These are phyloP conservation scores for Cercospora sojina DNA, from an alignment of 2,329 filamentous ascomycete genomes.

Conservation along the genomic window DNA sequence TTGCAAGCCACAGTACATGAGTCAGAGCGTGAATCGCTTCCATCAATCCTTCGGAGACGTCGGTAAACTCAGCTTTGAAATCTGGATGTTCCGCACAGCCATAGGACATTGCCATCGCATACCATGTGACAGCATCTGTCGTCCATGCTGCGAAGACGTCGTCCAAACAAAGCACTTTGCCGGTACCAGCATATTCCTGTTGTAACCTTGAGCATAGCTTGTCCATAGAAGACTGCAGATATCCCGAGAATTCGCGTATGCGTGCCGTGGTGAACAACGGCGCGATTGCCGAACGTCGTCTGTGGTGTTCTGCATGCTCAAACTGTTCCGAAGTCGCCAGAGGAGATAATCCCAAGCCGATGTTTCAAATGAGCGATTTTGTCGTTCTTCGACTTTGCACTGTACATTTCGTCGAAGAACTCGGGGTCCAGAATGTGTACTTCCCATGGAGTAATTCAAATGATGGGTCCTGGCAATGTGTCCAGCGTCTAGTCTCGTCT, in stretches of 20 bases:
- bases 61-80: background rate
- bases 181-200: background rate
- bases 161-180: slow-evolving; percentile 1
- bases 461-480: slow-evolving; percentile 32
- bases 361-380: background rate
- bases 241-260: background rate
- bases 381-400: slow-evolving; percentile 1
- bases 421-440: slow-evolving; percentile 40
- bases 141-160: slow-evolving; percentile 1
- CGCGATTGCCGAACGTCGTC: slow-evolving; percentile 3
- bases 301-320: slow-evolving; percentile 1
- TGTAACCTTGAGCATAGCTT: background rate
- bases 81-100: slow-evolving; percentile 2
- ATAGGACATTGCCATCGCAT: slow-evolving; percentile 9
- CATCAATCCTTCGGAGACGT: background rate
- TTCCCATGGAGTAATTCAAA: slow-evolving; percentile 42
- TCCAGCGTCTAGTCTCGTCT: background rate
- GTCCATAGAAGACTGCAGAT: background rate
- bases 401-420: slow-evolving; percentile 40
- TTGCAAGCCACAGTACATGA: slow-evolving; percentile 6
- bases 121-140: slow-evolving; percentile 10
- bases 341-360: background rate
- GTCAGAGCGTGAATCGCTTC: slow-evolving; percentile 2
- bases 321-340: slow-evolving; percentile 7
- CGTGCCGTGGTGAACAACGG: slow-evolving; percentile 7